A percentile compares a stretch with the other conserved stretches of the same genome.
These are phyloP conservation scores for Ascochyta fabae DNA, from an alignment of 2,329 filamentous ascomycete species.

Conservation along the genomic window DNA sequence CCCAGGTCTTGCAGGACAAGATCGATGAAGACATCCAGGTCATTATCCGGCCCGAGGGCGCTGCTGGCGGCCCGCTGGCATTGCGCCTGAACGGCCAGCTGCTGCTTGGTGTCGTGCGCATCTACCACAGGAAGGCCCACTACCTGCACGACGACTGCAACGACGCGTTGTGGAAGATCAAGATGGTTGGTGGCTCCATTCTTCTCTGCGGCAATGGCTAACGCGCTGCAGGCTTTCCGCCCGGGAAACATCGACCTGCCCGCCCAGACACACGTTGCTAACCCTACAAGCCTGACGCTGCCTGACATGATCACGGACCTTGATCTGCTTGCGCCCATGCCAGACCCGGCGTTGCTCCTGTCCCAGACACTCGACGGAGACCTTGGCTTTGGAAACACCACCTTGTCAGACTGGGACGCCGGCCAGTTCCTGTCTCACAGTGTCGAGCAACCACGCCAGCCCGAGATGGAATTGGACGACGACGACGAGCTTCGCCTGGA, in stretches of 20 bases:
- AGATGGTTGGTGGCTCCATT: constrained; percentile 71
- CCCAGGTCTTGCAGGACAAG: constrained; percentile 92
- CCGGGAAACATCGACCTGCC: constrained; percentile 96
- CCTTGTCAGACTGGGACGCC: constrained; percentile 62
- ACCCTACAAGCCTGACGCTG: constrained; percentile 84
- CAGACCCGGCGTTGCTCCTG: constrained; percentile 84
- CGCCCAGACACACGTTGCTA: constrained; percentile 74
- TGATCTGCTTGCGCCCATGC: constrained; percentile 78
- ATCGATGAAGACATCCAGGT: constrained; percentile 93
- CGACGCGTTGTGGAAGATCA: constrained; percentile 96
- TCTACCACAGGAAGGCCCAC: constrained; percentile 95
- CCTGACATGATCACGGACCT: constrained; percentile 93
- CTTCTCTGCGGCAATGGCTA: constrained; percentile 8
- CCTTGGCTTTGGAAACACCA: constrained; percentile 49
- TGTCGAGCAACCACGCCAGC: constrained; percentile 62
- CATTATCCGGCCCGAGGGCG: constrained; percentile 76
- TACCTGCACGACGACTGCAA: constrained; percentile 98
- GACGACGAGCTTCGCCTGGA: constrained; percentile 68
- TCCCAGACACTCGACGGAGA: constrained; percentile 67
- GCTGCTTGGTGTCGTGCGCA: constrained; percentile 91
- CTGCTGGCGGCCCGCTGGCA: constrained; percentile 84
- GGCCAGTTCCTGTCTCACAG: constrained; percentile 82
- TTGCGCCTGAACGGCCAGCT: constrained; percentile 92
- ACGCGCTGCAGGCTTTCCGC: constrained; percentile 73
- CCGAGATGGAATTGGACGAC: constrained; percentile 53